Conservation (phyloP, 2,329 filamentous ascomycete genomes). For the Alternaria atra region DNA sequence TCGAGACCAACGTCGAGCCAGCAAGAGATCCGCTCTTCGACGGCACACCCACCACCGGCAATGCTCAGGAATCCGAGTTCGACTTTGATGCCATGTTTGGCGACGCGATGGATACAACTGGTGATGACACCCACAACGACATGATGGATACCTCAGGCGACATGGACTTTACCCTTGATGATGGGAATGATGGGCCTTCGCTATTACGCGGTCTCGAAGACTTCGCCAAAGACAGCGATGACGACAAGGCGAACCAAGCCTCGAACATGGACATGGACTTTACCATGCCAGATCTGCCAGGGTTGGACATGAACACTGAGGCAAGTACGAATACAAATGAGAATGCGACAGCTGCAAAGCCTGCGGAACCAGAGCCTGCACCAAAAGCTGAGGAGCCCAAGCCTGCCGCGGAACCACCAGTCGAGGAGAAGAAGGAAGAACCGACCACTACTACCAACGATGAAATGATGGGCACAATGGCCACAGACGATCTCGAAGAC, state of each 20-base stretch:
- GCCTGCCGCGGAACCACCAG: conserved; percentile 15
- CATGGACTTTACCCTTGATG: conserved; percentile 46
- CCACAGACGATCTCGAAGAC: conserved; percentile 45
- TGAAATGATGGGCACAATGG: conserved; percentile 42
- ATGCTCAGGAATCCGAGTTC: conserved; percentile 48
- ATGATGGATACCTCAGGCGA: conserved; percentile 41
- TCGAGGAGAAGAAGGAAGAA: conserved; percentile 12
- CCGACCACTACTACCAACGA: conserved; percentile 14
- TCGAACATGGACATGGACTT: conserved; percentile 42
- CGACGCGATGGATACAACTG: conserved; percentile 39
- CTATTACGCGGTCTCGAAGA: conserved; percentile 50
- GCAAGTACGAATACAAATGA: not conserved
- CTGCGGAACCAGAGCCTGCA: conserved; percentile 9
- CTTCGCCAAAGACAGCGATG: conserved; percentile 42
- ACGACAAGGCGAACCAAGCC: conserved; percentile 23
- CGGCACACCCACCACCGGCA: conserved; percentile 38
- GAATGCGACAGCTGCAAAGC: conserved; percentile 12
- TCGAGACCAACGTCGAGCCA: conserved; percentile 26
- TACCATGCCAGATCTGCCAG: conserved; percentile 43
- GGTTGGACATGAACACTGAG: conserved; percentile 25
- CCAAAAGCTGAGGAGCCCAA: conserved; percentile 18
- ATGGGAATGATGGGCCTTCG: conserved; percentile 37
- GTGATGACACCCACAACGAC: conserved; percentile 27
- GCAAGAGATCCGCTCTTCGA: conserved; percentile 44
- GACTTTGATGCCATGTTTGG: conserved; percentile 52